Evolutionary conservation across 1,284 basidiomycete species (phyloP), one percentile per base, ranked within the genome.

Genomic region (Moesziomyces antarcticus): DNA sequence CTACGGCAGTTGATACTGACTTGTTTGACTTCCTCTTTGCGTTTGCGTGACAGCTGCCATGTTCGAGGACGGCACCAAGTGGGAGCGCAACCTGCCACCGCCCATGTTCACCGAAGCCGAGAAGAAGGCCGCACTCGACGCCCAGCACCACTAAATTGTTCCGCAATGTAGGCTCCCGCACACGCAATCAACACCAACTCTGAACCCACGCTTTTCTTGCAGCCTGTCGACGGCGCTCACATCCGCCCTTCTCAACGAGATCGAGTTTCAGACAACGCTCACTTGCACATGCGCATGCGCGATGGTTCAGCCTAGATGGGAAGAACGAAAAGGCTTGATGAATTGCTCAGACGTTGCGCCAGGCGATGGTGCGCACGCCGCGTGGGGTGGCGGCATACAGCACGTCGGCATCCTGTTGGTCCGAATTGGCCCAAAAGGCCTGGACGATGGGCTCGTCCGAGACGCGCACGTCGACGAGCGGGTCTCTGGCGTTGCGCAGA

Each of bases 61-160:
- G 76, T 81, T 73, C 60, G 81, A 82, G 61, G 81, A 79, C 55
- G 82, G 82, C 35, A 83, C 81, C 50, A 84, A 84, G 68, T 84
- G 82, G 62, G 70, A 83, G 51, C 75, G 75, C 24, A 75, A 77
- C 63, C 42, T 67, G 37, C 73, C 71, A 53, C 81, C 81, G 33
- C 81, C 79, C 51, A 78, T 83, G 66, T 83, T 83, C 51, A 67
- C 73, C 58, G 77, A 79, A 41, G 81, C 78, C 51, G 79, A 83
- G 62, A 83, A 83, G 75, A 68, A 77, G 46, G 81, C 81, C 30
- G 81, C 81, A 20, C 75, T 82, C 52, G 74, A 82, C 13, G 75
- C 74, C 41, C 67, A 73, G 27, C 71, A 74, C 56, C 57, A 72
- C 59, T 65, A 48, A 52, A 48, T 14, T 25, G 8, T 22, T 44